Evolutionary conservation across 257 asterid genomes (phyloP), one percentile per base, ranked within the genome.

Genomic region (Eucommia ulmoides): DNA sequence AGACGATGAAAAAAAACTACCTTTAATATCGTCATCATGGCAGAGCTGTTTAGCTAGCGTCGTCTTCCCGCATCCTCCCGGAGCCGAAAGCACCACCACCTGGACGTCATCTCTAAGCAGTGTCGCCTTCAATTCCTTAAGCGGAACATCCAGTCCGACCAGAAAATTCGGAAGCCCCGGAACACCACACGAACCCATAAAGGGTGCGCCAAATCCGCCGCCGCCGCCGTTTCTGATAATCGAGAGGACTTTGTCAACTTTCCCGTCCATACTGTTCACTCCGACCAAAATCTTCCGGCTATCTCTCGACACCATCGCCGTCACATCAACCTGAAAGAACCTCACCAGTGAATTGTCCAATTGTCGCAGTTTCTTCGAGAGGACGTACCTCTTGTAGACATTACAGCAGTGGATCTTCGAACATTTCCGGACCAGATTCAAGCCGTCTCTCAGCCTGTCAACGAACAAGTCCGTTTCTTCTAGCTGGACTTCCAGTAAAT

Each of bases 51-150:
- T 46, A 0, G 69, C 66, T 42, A 70, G 45, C 9, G 72, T 61
- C 20, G 76, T 65, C 62, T 70, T 70, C 19, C 76, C 76, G 55
- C 69, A 65, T 1, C 72, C 76, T 25, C 72, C 64, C 22, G 76
- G 72, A 49, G 66, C 76, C 44, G 76, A 70, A 33, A 70, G 46
- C 54, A 60, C 72, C 15, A 70, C 41, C 19, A 70, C 65, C 2
- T 24, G 8, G 2, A n/a, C 60, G 19, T 21, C 55, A 21, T 49
- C 56, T 17, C 26, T 58, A 33, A 65, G 49, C 55, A 65, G 19
- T 66, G 52, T 51, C 54, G 22, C 3, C 48, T 15, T 16, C 48
- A 42, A 23, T 53, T 70, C 66, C 45, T 50, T 23, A 44, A 65
- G 53, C 0, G 65, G 63, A 20, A 21, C 26, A 19, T 61, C 64